Evolutionary conservation across 2,329 filamentous ascomycete species (phyloP), one percentile per base, ranked within the genome.

Genomic region (Fusarium euwallaceae): DNA sequence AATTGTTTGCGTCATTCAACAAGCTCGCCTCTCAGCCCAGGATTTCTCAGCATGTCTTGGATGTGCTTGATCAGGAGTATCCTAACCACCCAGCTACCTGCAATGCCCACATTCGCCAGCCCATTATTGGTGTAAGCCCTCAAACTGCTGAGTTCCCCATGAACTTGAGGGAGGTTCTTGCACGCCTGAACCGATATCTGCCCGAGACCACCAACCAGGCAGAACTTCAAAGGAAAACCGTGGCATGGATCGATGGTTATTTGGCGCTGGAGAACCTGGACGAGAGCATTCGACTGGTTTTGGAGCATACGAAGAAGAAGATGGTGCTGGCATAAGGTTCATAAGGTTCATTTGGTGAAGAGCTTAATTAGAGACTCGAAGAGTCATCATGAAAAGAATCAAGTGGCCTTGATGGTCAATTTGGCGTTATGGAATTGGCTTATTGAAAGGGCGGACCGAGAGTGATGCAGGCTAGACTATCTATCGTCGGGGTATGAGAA

Each of bases 41-140:
- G 78, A 90, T 98, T 45, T 84, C 95, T 43, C 88, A 92, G 72
- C 94, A 97, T 81, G 92, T 97, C 58, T 83, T 97, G 48, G 87
- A 90, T 56, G 85, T 86, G 45, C 89, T 98, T 84, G 84, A 87
- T 48, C 84, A 89, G 72, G 82, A 86, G 37, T 90, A 89, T 73
- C 90, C 93, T 3, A 85, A 87, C 53, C 87, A 91, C 72, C 86
- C 92, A 7, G 87, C 90, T 64, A 92, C 92, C 0, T 89, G 89
- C 81, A 91, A 90, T 80, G 96, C 94, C 83, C 89, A 91, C 78
- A 90, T 96, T 75, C 91, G 89, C 78, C 88, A 92, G 76, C 91
- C 94, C 6, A 86, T 97, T 3, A 85, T 94, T 60, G 92, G 92
- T 22, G 82, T 95, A 17, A 87, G 88, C 29, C 82, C 89, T 6